A percentile compares a stretch with the other conserved stretches of the same genome.
Conservation (phyloP, 129 eudicot species). For the Saposhnikovia divaricata region DNA sequence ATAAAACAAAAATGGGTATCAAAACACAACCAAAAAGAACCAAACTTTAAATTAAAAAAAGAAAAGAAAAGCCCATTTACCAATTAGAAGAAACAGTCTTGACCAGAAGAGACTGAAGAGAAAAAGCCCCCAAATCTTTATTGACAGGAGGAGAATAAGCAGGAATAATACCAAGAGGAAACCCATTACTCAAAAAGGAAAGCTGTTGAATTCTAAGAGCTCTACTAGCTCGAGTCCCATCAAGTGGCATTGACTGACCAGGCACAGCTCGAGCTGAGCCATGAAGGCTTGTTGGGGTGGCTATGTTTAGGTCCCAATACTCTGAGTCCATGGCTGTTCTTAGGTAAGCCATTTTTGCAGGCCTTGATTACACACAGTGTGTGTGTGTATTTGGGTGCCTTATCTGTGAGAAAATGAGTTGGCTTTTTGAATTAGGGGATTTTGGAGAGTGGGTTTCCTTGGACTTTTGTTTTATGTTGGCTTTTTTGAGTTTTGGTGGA, state of each 20-base stretch:
- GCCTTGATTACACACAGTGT: slow-evolving; percentile 14
- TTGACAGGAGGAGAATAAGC: slow-evolving; percentile 41
- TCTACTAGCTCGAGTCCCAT: slow-evolving; percentile 49
- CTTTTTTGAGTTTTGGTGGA: background rate
- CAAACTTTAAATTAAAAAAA: background rate
- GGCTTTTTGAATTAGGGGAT: background rate
- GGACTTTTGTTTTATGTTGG: background rate
- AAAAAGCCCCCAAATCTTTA: slow-evolving; percentile 47
- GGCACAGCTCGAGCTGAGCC: slow-evolving; percentile 59
- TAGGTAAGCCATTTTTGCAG: slow-evolving; percentile 50
- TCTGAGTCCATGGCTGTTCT: slow-evolving; percentile 77
- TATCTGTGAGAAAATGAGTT: background rate
- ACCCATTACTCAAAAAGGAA: slow-evolving; percentile 40
- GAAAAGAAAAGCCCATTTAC: slow-evolving; percentile 17
- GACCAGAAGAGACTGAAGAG: slow-evolving; percentile 51
- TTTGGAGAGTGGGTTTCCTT: background rate
- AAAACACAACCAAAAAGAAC: background rate
- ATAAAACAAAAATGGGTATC: background rate
- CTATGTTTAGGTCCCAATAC: slow-evolving; percentile 62
- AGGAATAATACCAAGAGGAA: slow-evolving; percentile 78
- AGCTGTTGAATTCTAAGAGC: slow-evolving; percentile 60
- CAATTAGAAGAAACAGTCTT: slow-evolving; percentile 30
- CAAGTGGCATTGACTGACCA: slow-evolving; percentile 75
- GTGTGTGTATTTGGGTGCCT: background rate
- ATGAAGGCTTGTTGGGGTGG: slow-evolving; percentile 54